phyloP scores from a whole-genome alignment of 2,329 filamentous ascomycete genomes.

The Neonectria faginata region DNA sequence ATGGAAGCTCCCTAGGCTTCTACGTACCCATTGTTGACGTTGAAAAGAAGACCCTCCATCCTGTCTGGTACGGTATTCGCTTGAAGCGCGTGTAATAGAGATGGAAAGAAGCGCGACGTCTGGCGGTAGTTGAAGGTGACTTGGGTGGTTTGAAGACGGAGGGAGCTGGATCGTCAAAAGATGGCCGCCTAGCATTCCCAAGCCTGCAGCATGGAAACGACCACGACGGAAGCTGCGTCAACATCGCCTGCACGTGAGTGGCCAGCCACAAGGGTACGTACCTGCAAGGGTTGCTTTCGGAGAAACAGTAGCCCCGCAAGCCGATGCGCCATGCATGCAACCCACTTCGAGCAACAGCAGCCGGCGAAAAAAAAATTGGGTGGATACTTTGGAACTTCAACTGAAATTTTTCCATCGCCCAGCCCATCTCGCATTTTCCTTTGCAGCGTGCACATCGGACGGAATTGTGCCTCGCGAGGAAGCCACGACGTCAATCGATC shows the following conservation, averaged over 20 bases:
- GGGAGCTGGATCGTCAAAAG: constrained; percentile 38
- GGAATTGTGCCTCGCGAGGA: constrained; percentile 54
- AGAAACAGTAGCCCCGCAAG: constrained; percentile 42
- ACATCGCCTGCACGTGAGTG: constrained; percentile 47
- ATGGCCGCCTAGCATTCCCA: constrained; percentile 45
- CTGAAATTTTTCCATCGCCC: constrained; percentile 58
- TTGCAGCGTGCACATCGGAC: constrained; percentile 51
- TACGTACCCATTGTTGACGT: constrained; percentile 88
- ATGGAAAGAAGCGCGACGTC: constrained; percentile 20
- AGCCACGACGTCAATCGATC: constrained; percentile 48
- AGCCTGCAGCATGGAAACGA: constrained; percentile 26
- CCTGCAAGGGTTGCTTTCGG: constrained; percentile 31
- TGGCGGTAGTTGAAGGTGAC: constrained; percentile 23
- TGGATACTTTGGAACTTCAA: constrained; percentile 53
- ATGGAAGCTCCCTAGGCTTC: constrained; percentile 17
- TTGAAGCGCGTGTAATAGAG: constrained; percentile 17
- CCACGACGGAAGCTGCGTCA: constrained; percentile 37
- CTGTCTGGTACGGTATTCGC: constrained; percentile 40
- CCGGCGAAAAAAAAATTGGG: constrained; percentile 53
- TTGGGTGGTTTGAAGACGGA: constrained; percentile 27
- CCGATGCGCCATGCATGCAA: constrained; percentile 37
- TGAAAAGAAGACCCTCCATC: constrained; percentile 96
- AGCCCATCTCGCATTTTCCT: constrained; percentile 50
- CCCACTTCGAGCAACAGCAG: constrained; percentile 46
- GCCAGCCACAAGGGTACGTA: constrained; percentile 26